phyloP scores from a whole-genome alignment of 352 stramenopile genomes.

The Phytophthora vignae region DNA sequence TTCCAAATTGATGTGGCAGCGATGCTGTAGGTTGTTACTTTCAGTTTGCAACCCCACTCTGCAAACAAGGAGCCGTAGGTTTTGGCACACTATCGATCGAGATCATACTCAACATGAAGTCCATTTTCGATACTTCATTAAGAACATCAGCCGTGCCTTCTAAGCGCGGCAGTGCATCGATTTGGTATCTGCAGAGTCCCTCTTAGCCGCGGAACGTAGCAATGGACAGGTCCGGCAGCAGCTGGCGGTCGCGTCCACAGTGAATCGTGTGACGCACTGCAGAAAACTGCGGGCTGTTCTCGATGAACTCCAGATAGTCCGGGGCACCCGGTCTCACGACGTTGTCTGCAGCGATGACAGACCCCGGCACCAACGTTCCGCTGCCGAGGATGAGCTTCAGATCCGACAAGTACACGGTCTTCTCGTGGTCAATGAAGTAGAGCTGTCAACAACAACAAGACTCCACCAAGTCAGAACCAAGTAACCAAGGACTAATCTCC shows the following conservation, averaged over 20 bases:
- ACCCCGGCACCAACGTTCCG: slow-evolving; percentile 41
- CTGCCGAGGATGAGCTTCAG: slow-evolving; percentile 58
- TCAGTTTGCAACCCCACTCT: neutral
- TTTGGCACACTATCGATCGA: neutral
- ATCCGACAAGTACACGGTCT: slow-evolving; percentile 51
- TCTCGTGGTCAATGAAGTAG: slow-evolving; percentile 67
- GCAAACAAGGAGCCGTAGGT: neutral
- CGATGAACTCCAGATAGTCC: slow-evolving; percentile 56
- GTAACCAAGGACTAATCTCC: neutral
- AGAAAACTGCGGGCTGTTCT: slow-evolving; percentile 48
- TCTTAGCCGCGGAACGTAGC: slow-evolving; percentile 24
- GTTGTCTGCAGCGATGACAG: slow-evolving; percentile 56
- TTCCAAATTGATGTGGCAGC: neutral
- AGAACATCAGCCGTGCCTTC: neutral
- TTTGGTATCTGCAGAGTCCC: neutral
- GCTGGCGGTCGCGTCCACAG: slow-evolving; percentile 9
- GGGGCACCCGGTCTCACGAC: slow-evolving; percentile 51
- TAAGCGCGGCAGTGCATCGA: too few species aligned
- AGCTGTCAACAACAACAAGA: slow-evolving; percentile 19
- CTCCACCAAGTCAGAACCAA: neutral
- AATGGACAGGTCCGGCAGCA: slow-evolving; percentile 38
- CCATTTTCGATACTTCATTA: neutral
- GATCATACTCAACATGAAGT: neutral
- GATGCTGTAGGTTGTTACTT: too few species aligned
- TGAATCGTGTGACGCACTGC: slow-evolving; percentile 31